Evolutionary conservation across 2,329 filamentous ascomycete genomes (phyloP).

Genomic region (Aschersonia sp.): DNA sequence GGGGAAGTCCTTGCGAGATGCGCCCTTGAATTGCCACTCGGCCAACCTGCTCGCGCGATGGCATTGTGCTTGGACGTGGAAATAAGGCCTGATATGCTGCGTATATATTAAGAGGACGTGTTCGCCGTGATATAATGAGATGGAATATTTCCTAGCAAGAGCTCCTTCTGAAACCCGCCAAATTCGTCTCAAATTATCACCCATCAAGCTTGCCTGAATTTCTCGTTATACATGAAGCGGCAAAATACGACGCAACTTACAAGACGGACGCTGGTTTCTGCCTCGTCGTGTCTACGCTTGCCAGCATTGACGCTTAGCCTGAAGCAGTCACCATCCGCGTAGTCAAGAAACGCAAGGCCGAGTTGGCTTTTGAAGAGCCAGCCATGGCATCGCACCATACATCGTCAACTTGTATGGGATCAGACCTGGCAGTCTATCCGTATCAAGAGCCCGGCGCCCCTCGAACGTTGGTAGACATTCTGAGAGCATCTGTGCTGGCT

Average conservation of each 20-base stretch:
- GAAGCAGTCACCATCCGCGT: background rate
- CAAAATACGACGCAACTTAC: too few species aligned
- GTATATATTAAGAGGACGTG: background rate
- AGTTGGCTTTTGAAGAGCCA: background rate
- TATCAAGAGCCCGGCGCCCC: background rate
- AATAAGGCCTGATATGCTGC: background rate
- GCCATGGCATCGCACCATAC: background rate
- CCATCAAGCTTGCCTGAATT: too few species aligned
- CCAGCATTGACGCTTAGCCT: background rate
- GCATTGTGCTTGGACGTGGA: too few species aligned
- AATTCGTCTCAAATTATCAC: too few species aligned
- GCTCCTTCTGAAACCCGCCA: background rate
- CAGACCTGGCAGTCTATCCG: slow-evolving; percentile 3
- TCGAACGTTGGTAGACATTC: slow-evolving; percentile 8
- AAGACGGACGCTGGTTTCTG: too few species aligned
- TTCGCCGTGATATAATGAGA: background rate
- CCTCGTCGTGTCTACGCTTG: too few species aligned
- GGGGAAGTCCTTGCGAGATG: background rate
- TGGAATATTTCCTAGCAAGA: background rate
- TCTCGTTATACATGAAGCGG: too few species aligned
- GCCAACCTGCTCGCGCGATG: background rate
- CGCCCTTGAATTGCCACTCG: background rate
- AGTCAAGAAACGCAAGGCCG: too few species aligned
- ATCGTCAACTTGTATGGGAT: background rate
- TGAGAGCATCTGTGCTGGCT: slow-evolving; percentile 2